Conservation (phyloP, 192 early-diverging fungal genomes). For the Rhizophagus sp. region DNA sequence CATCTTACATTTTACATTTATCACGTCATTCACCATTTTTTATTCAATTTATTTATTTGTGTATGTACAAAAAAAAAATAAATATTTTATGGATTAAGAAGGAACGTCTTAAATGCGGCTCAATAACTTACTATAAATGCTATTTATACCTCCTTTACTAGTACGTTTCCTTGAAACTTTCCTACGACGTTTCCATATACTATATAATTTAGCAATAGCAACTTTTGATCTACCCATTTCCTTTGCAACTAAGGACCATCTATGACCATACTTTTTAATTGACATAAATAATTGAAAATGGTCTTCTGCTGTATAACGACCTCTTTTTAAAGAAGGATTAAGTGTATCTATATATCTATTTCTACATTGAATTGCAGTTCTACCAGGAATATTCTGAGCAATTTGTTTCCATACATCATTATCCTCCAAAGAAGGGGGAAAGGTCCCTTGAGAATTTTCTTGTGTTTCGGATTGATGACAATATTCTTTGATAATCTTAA, state of each 20-base stretch:
- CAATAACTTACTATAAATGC: background rate
- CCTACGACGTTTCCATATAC: conserved; percentile 35
- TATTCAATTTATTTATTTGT: too few relatives aligned
- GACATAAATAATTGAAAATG: background rate
- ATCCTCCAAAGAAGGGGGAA: background rate
- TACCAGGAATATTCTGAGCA: background rate
- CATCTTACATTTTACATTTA: too few relatives aligned
- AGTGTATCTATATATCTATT: background rate
- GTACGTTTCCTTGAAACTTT: background rate
- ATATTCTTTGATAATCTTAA: background rate
- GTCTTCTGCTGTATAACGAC: background rate
- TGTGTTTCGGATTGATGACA: too few relatives aligned
- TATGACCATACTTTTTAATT: background rate
- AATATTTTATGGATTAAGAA: too few relatives aligned
- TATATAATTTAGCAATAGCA: conserved; percentile 35
- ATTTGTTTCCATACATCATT: background rate
- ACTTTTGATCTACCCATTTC: background rate
- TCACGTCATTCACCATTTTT: too few relatives aligned
- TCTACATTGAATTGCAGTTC: background rate
- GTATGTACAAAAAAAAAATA: too few relatives aligned
- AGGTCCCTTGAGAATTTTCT: too few relatives aligned
- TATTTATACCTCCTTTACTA: background rate
- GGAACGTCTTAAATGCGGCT: background rate
- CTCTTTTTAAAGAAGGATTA: background rate
- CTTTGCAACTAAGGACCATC: background rate